Percentiles rank a stretch among this genome's conserved stretches.
phyloP scores from a whole-genome alignment of 2,329 filamentous ascomycete genomes.

The Penicillium fuscoglaucum region DNA sequence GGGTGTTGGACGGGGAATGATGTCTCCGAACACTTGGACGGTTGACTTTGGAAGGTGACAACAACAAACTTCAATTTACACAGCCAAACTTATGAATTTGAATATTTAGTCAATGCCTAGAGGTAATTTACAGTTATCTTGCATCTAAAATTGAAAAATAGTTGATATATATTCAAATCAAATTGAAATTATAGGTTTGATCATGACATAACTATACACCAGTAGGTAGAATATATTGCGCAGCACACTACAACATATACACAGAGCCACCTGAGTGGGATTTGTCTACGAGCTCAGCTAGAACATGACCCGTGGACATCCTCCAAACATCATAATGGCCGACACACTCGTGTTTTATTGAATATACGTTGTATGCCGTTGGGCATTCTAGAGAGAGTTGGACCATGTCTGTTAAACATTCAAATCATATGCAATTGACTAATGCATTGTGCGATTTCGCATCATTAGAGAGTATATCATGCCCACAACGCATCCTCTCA shows the following conservation, averaged over 20 bases:
- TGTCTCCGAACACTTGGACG: neutral
- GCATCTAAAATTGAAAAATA: neutral
- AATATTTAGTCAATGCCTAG: neutral
- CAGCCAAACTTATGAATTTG: neutral
- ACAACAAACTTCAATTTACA: neutral
- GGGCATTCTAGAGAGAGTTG: neutral
- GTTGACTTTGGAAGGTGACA: neutral
- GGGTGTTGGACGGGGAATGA: neutral
- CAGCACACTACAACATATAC: too few relatives aligned
- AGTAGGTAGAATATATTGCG: neutral
- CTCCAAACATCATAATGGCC: neutral
- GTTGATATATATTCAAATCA: neutral
- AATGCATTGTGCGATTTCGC: conserved; percentile 7
- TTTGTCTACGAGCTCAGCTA: neutral
- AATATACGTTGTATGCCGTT: neutral
- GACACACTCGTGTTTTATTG: neutral
- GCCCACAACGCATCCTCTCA: neutral
- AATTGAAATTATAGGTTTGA: too few relatives aligned
- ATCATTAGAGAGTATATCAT: conserved; percentile 13
- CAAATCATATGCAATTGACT: conserved; percentile 7
- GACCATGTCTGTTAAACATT: neutral
- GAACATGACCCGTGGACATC: neutral
- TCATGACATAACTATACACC: too few relatives aligned
- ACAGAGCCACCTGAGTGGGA: neutral
- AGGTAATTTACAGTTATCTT: neutral